Evolutionary conservation across 345 rosid genomes (phyloP).

Genomic region (Streptanthus diversifolius): DNA sequence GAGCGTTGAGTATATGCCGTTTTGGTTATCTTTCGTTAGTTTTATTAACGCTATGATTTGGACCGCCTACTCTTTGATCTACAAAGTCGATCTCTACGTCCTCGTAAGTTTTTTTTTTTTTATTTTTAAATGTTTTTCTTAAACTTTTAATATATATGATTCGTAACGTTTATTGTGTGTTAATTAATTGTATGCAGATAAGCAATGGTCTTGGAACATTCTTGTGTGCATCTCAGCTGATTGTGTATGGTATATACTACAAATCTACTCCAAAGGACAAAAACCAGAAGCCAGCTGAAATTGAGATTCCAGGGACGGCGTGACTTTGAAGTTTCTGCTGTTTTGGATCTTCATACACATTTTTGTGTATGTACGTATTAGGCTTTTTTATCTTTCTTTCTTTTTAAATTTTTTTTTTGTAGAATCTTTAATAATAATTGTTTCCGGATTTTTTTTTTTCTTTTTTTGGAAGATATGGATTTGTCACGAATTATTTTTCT

Average conservation of each 20-base stretch:
- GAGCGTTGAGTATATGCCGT: slow-evolving; percentile 61
- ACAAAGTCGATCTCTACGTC: slow-evolving; percentile 40
- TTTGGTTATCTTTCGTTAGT: slow-evolving; percentile 40
- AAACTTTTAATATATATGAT: not conserved
- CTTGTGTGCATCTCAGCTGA: slow-evolving; percentile 37
- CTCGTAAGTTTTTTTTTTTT: slow-evolving; percentile 29
- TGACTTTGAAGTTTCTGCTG: not conserved
- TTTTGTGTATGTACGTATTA: slow-evolving; percentile 25
- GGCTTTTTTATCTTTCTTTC: not conserved
- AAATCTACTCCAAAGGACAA: slow-evolving; percentile 32
- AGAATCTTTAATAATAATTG: slow-evolving; percentile 7
- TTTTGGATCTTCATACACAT: not conserved
- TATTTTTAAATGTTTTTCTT: not conserved
- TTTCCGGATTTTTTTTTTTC: not conserved
- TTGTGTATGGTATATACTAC: slow-evolving; percentile 39
- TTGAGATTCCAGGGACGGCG: slow-evolving; percentile 38
- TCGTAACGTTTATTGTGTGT: not conserved
- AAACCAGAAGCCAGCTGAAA: slow-evolving; percentile 34
- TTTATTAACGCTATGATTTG: slow-evolving; percentile 41
- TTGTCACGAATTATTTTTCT: not conserved
- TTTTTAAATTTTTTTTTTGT: not conserved
- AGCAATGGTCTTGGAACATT: slow-evolving; percentile 63
- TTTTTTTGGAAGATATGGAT: not conserved
- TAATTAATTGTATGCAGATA: slow-evolving; percentile 27
- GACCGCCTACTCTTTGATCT: slow-evolving; percentile 40